Evolutionary conservation across 2,329 filamentous ascomycete species (phyloP).

Genomic region (Rachicladosporium sp.): DNA sequence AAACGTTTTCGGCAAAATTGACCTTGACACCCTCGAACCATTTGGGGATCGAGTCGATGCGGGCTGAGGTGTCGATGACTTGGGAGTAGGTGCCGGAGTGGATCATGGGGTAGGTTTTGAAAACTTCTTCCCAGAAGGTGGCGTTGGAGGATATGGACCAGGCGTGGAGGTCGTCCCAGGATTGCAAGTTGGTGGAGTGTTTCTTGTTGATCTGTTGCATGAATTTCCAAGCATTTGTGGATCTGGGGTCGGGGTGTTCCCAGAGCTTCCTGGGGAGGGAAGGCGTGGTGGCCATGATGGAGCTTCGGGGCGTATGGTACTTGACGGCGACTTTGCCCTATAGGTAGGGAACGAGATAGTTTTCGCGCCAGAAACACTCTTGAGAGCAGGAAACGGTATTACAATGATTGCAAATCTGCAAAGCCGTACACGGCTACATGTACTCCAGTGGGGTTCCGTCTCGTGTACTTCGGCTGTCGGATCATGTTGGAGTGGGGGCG

Average conservation of each 20-base stretch:
- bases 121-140: conserved; percentile 55
- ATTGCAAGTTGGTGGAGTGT: conserved; percentile 46
- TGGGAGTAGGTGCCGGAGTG: conserved; percentile 41
- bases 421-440: too few species aligned
- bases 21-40: conserved; percentile 67
- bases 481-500: too few species aligned
- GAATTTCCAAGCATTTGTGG: conserved; percentile 54
- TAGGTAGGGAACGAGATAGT: too few species aligned
- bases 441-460: too few species aligned
- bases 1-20: conserved; percentile 71
- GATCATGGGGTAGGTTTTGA: conserved; percentile 48
- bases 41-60: conserved; percentile 59
- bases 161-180: conserved; percentile 56
- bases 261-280: conserved; percentile 33
- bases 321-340: too few species aligned
- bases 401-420: too few species aligned
- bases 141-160: conserved; percentile 53
- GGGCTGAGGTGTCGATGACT: conserved; percentile 55
- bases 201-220: conserved; percentile 53
- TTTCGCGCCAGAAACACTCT: too few species aligned
- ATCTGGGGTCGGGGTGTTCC: conserved; percentile 26
- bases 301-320: too few species aligned
- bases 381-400: too few species aligned
- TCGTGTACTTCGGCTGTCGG: too few species aligned
- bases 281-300: conserved; percentile 8